Conservation (phyloP, 495 filamentous ascomycete genomes). For the Lasiosphaeris hirsuta region DNA sequence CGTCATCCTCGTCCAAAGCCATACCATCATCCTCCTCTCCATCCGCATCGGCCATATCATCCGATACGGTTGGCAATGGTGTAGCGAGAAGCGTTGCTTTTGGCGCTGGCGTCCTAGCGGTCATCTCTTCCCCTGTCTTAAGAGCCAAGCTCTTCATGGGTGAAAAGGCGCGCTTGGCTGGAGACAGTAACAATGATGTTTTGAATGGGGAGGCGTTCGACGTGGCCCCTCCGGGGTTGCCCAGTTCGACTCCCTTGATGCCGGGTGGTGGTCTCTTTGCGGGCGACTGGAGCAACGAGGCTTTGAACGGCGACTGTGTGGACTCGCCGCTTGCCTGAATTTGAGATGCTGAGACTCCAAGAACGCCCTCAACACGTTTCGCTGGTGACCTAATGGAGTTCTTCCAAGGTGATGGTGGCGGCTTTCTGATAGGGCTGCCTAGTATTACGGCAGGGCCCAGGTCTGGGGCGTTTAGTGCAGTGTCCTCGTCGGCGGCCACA, state of each 20-base stretch:
- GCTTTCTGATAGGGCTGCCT: conserved; percentile 46
- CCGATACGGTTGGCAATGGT: conserved; percentile 28
- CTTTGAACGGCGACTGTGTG: conserved; percentile 32
- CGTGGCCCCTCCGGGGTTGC: background rate
- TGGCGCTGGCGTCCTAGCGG: conserved; percentile 15
- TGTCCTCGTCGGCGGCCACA: conserved; percentile 13
- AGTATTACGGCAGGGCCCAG: conserved; percentile 28
- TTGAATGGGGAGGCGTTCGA: conserved; percentile 34
- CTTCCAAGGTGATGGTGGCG: conserved; percentile 46
- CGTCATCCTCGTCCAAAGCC: conserved; percentile 14
- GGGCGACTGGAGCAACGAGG: conserved; percentile 45
- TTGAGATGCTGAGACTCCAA: conserved; percentile 6
- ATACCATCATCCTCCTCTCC: conserved; percentile 3
- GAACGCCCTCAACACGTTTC: conserved; percentile 36
- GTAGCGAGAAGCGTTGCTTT: conserved; percentile 39
- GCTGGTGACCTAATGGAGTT: conserved; percentile 46
- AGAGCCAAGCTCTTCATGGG: conserved; percentile 32
- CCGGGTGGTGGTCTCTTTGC: conserved; percentile 46
- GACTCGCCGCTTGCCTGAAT: conserved; percentile 10
- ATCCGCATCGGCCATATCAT: background rate
- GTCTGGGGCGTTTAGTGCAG: conserved; percentile 17
- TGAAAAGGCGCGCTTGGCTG: conserved; percentile 45
- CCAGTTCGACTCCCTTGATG: conserved; percentile 28
- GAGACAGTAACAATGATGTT: conserved; percentile 43
- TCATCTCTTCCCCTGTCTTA: conserved; percentile 8